These are phyloP conservation scores for Suillus fuscotomentosus DNA, from an alignment of 768 basidiomycete species.

Conservation along the genomic window DNA sequence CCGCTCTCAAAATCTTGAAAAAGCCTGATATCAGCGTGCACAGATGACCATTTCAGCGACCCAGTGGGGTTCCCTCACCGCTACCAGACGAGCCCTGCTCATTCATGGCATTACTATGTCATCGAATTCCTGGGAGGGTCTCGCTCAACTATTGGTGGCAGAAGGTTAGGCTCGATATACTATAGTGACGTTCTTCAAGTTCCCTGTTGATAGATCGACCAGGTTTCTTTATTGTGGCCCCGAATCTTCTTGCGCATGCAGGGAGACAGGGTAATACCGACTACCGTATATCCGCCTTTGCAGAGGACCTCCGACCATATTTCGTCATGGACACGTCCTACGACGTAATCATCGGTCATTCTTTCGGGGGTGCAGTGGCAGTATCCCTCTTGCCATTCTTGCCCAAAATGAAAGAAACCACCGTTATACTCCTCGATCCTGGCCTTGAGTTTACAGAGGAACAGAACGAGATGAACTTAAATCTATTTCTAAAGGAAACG, in stretches of 20 bases:
- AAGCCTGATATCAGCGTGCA: background rate
- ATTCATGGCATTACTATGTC: conserved; percentile 9
- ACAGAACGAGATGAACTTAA: background rate
- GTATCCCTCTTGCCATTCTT: background rate
- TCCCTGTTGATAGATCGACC: background rate
- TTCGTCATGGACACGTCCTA: background rate
- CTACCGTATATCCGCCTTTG: background rate
- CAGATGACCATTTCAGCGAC: conserved; percentile 4
- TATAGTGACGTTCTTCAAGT: background rate
- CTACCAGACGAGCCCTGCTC: conserved; percentile 9
- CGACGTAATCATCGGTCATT: background rate
- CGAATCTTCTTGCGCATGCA: conserved; percentile 8
- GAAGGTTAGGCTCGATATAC: conserved; percentile 2
- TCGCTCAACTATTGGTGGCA: conserved; percentile 6
- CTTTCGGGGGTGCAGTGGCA: background rate
- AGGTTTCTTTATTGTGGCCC: conserved; percentile 9
- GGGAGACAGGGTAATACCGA: background rate
- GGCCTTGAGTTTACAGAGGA: conserved; percentile 2
- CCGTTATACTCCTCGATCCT: background rate
- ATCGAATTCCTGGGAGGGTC: conserved; percentile 8
- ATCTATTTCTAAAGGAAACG: background rate
- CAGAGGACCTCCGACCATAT: conserved; percentile 5
- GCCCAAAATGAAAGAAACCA: background rate
- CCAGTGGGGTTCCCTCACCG: conserved; percentile 5
- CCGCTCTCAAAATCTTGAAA: background rate